A percentile compares a stretch with the other conserved stretches of the same genome.
Conservation (phyloP, 768 basidiomycete genomes). For the Mycena pura region DNA sequence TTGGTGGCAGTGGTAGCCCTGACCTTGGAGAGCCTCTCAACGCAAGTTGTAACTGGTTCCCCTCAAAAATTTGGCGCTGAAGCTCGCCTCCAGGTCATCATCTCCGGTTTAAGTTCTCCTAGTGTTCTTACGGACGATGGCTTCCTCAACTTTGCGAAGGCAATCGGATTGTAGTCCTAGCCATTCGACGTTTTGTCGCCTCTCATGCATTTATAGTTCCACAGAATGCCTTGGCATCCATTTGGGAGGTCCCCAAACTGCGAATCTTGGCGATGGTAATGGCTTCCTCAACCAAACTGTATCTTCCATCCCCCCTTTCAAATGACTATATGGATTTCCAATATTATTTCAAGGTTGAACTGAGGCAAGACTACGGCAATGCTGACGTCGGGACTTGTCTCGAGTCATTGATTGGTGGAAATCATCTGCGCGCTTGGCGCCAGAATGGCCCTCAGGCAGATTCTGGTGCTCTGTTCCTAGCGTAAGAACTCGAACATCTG, state of each 20-base stretch:
- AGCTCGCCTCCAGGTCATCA: slow-evolving; percentile 53
- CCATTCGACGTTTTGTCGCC: slow-evolving; percentile 40
- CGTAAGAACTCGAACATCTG: slow-evolving; percentile 42
- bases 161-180: slow-evolving; percentile 65
- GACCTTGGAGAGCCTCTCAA: slow-evolving; percentile 81
- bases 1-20: not conserved
- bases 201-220: slow-evolving; percentile 21
- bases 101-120: slow-evolving; percentile 68
- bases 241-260: slow-evolving; percentile 57
- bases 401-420: slow-evolving; percentile 80
- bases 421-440: slow-evolving; percentile 71
- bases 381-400: slow-evolving; percentile 70
- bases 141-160: slow-evolving; percentile 62
- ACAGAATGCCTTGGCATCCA: slow-evolving; percentile 20
- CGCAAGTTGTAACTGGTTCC: slow-evolving; percentile 51
- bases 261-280: slow-evolving; percentile 82
- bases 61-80: slow-evolving; percentile 31
- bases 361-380: slow-evolving; percentile 80
- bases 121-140: slow-evolving; percentile 62
- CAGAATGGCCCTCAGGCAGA: slow-evolving; percentile 61
- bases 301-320: slow-evolving; percentile 34
- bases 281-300: slow-evolving; percentile 65
- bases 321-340: not conserved
- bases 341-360: slow-evolving; percentile 63
- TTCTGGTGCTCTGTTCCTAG: slow-evolving; percentile 64